Percentiles rank a stretch among this genome's conserved stretches.
Evolutionary conservation across 257 asterid species (phyloP).

Genomic region (Nicotiana sylvestris): DNA sequence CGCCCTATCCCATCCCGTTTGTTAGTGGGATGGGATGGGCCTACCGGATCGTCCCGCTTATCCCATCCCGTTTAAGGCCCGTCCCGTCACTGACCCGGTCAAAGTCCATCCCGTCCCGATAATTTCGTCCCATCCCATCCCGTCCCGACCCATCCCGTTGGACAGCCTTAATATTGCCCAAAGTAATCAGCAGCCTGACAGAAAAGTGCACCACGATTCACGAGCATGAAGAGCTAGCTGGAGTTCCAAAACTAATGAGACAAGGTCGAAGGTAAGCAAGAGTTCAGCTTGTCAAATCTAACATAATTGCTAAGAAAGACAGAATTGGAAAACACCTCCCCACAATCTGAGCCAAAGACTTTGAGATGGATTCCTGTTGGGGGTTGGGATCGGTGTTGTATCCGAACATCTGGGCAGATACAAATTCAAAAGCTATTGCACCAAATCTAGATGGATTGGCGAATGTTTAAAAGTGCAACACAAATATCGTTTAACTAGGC

Average conservation of each 20-base stretch:
- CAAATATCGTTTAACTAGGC: background rate
- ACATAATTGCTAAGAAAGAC: background rate
- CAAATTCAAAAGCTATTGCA: background rate
- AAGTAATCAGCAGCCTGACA: background rate
- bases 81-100: too few species aligned
- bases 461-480: background rate
- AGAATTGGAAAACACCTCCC: background rate
- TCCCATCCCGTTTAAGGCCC: too few species aligned
- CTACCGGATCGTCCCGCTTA: too few species aligned
- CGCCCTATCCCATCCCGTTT: too few species aligned
- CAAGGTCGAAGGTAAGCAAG: background rate
- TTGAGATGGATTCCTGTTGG: background rate
- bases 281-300: background rate
- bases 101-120: too few species aligned
- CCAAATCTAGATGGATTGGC: background rate
- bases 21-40: too few species aligned
- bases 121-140: too few species aligned
- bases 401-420: background rate
- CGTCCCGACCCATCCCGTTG: too few species aligned
- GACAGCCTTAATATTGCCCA: background rate
- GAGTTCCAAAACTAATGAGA: background rate
- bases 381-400: background rate
- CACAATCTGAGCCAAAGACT: background rate
- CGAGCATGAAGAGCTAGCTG: background rate
- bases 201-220: background rate